These are phyloP conservation scores for Onygenales sp. DNA, from an alignment of 2,329 filamentous ascomycete species.

Conservation along the genomic window DNA sequence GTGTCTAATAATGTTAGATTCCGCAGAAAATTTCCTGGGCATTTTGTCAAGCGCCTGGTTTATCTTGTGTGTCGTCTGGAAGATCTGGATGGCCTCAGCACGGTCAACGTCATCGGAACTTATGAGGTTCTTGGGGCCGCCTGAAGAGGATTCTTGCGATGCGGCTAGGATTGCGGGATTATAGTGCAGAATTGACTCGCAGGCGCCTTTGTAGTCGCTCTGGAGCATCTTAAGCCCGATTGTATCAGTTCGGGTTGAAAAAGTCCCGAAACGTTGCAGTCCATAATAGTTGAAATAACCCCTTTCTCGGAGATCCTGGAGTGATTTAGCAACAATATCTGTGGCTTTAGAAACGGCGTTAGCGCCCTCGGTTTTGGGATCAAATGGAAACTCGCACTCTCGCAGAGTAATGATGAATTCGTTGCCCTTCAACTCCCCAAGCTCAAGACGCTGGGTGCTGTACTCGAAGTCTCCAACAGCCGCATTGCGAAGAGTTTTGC, in stretches of 20 bases:
- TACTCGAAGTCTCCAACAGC: conserved; percentile 74
- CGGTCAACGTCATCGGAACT: conserved; percentile 69
- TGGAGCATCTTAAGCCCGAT: conserved; percentile 77
- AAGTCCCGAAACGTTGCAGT: conserved; percentile 91
- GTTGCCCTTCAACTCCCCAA: conserved; percentile 81
- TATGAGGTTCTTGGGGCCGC: conserved; percentile 37
- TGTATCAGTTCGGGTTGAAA: conserved; percentile 73
- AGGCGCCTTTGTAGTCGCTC: conserved; percentile 69
- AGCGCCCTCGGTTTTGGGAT: conserved; percentile 29
- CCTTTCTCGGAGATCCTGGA: conserved; percentile 58
- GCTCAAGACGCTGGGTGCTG: conserved; percentile 58
- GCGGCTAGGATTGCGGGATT: conserved; percentile 53
- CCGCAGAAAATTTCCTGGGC: conserved; percentile 73
- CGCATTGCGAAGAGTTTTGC: conserved; percentile 51
- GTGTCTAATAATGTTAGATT: conserved; percentile 68
- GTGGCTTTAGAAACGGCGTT: conserved; percentile 34
- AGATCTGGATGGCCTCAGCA: conserved; percentile 67
- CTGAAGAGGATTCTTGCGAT: conserved; percentile 29
- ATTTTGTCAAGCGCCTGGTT: conserved; percentile 56
- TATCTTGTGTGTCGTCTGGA: conserved; percentile 52
- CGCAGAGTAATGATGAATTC: conserved; percentile 89
- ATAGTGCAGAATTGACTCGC: conserved; percentile 67
- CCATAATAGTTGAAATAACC: conserved; percentile 98
- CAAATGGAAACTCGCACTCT: conserved; percentile 59
- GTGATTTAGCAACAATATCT: conserved; percentile 43